phyloP scores from a whole-genome alignment of 1,139 yeast genomes.

The Yamadazyma taylorii region DNA sequence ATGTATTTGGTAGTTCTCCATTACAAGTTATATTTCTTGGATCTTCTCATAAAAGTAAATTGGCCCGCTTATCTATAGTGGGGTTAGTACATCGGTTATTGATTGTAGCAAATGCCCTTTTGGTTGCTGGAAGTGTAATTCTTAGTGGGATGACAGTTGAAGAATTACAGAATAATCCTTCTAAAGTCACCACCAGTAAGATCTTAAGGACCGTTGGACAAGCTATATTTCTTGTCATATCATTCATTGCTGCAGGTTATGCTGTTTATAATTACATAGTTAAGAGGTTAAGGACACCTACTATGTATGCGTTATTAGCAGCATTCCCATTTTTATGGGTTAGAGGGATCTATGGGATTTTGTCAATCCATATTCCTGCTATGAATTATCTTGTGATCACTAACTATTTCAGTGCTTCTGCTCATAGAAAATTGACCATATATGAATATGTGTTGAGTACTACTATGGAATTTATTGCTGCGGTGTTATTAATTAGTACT shows the following conservation, averaged over 20 bases:
- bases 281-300: conserved; percentile 32
- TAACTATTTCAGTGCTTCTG: conserved; percentile 25
- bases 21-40: conserved; percentile 6
- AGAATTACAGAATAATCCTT: conserved; percentile 12
- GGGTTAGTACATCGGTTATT: conserved; percentile 24
- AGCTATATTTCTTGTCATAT: conserved; percentile 26
- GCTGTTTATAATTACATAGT: conserved; percentile 14
- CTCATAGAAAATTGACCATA: conserved; percentile 22
- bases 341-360: not conserved
- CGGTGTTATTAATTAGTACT: conserved; percentile 6
- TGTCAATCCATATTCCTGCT: not conserved
- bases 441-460: conserved; percentile 37
- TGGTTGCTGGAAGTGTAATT: conserved; percentile 35
- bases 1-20: not conserved
- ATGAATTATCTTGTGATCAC: conserved; percentile 20
- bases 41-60: too few relatives aligned
- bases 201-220: conserved; percentile 36
- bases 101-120: conserved; percentile 34
- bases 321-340: conserved; percentile 28
- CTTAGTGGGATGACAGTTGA: conserved; percentile 24
- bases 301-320: conserved; percentile 48
- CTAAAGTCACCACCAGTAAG: conserved; percentile 22
- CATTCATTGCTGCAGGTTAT: conserved; percentile 19
- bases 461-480: conserved; percentile 37
- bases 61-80: too few relatives aligned